Base-by-base conservation (phyloP, 139 green algal genomes). In the Zygnema circumcarinatum region DNA sequence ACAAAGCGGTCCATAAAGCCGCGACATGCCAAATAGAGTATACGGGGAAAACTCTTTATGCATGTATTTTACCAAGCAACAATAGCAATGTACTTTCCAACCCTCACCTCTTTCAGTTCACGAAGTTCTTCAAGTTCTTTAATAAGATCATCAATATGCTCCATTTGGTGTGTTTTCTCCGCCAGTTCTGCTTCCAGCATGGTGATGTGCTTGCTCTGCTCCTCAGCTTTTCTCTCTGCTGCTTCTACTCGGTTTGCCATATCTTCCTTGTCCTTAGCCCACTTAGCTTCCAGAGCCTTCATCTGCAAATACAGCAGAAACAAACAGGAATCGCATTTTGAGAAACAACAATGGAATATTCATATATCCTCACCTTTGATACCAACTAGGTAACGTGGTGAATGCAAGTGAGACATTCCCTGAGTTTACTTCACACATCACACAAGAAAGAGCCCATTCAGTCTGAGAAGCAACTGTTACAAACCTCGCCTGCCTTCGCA, bases 111-210 rank as follows among this genome's bases (percentile, higher is more conserved):
- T 93, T 95, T 96, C 79, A 98, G 89, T 92, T 98, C 97, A 0
- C 97, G 91, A 87, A 99, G 93, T 85, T 98, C 96, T 39, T 96
- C 93, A 81, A 99, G 90, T 94, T 99, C 97, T 38, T 88, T 80
- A 32, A 92, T 79, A 67, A 96, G 92, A 31, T 82, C 41, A 39
- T 84, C 67, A 72, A 90, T 86, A 39, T 67, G 35, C 38, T 82
- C 41, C 40, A 80, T 84, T 91, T 92, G 88, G 20, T 87, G 82
- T 7, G 11, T 76, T 47, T 52, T 62, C 52, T 85, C 79, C 39
- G 93, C 89, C 38, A 95, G 82, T 81, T 93, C 89, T 0, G 33
- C 41, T 69, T 89, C 1, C 16, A 74, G 16, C 80, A 36, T 39
- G 40, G 2, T 32, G n/a, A 67, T 22, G 52, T 67, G 72, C n/a